Base-by-base conservation (phyloP, 148 eudicot species). In the Rhododendron molle region DNA sequence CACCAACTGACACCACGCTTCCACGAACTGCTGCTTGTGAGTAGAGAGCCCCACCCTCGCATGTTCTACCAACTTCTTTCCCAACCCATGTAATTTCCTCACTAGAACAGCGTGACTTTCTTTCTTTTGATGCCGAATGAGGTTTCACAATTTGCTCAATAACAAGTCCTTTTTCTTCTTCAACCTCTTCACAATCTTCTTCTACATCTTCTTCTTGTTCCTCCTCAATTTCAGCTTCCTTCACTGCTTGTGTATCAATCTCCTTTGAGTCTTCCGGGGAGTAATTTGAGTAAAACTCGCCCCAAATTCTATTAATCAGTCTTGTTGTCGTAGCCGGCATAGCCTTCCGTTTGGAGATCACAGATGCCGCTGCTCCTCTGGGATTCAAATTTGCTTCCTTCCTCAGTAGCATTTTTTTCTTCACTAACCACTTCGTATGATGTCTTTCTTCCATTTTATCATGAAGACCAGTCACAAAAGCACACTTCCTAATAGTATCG, bases 261-360 rank as follows among this genome's bases (percentile, higher is more conserved):
- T 93, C 95, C 87, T 90, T 91, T 10, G 89, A 87, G 30, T 88
- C 95, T 79, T 94, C 99, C 1, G 98, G 95, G 26, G 93, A 91
- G 89, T 92, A 93, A 79, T 95, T 93, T 81, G 98, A 95, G 85
- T 97, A 97, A 85, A 89, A 97, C 84, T 91, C 95, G 4, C 96
- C 99, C 99, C 99, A 97, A n/a, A 97, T 94, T 90, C 98, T 94
- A 87, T 95, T 97, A 72, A 97, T 93, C 26, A 97, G 89, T 84
- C 90, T 90, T 21, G 99, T 97, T 54, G 99, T 94, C 44, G 99
- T 97, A 30, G 99, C 99, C 69, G 93, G 98, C 98, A 97, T 95
- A 83, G 91, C 89, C 84, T 91, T 95, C 90, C 95, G 90, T 84
- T 93, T 95, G 44, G 96, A 92, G n/a, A 89, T 91, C 65, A 91